Base-by-base conservation (phyloP, 352 stramenopile species). In the Phytophthora pistaciae region DNA sequence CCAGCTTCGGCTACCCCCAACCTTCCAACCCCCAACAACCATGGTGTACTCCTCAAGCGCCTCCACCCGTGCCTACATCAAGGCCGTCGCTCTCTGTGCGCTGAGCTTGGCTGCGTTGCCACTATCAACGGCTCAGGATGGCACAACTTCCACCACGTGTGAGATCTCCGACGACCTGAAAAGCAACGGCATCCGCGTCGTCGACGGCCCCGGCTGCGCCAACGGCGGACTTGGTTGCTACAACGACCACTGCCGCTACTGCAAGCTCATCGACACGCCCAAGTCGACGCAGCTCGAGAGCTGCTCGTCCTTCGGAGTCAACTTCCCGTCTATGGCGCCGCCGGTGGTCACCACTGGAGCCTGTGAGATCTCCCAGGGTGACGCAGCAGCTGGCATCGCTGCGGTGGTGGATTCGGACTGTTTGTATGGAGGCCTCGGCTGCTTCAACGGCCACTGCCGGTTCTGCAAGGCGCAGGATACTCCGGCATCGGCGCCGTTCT, bases 381-480 rank as follows among this genome's bases (percentile, higher is more conserved):
- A 78, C 25, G 64, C 59, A 58, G 64, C 74, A 0, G 74, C 75
- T 8, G 79, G 79, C 6, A 76, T 87, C 29, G 67, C 70, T 2
- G 72, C 67, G 33, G 64, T 77, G 3, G 29, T 63, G 9, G 79
- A 83, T 29, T 8, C 29, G 2, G 71, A 70, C 5, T 87, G 79
- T 13, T 50, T 69, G 20, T 75, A 66, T 33, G 79, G 79, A 52
- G 79, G 79, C 9, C 69, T 87, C 29, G 77, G 77, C 11, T 84
- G 79, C 63, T 84, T 76, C 46, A 70, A 31, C 48, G 68, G 79
- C 23, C 60, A 75, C 62, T 87, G 79, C 18, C 79, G 77, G 27
- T 87, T 81, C 60, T 88, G 80, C 52, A 82, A 80, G 42, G 50
- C 58, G 4, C 62, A 62, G 10, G 58, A 77, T 29, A 87, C 78